These are phyloP conservation scores for Nannochloris sp. DNA, from an alignment of 139 green algal species.

Conservation along the genomic window DNA sequence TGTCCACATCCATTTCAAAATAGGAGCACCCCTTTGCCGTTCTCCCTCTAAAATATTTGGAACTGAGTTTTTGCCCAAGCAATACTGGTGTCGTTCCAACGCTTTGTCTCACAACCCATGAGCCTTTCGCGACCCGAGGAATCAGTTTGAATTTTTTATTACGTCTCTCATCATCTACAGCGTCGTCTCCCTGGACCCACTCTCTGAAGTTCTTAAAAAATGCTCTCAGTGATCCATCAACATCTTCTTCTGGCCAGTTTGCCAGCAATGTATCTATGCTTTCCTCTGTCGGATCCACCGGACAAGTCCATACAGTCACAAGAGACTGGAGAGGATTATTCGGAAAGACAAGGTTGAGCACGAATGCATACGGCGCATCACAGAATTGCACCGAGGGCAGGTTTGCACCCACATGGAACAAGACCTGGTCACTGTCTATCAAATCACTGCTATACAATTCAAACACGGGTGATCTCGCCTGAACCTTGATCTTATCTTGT, in stretches of 20 bases:
- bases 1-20: conserved; percentile 48
- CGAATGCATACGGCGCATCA: conserved; percentile 25
- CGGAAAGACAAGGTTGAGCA: conserved; percentile 25
- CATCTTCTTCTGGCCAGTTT: conserved; percentile 14
- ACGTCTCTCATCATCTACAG: conserved; percentile 22
- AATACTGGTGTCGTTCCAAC: conserved; percentile 50
- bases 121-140: conserved; percentile 18
- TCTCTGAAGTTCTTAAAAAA: conserved; percentile 28
- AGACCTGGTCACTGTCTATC: conserved; percentile 26
- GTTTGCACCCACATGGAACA: conserved; percentile 31
- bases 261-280: neutral
- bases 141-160: conserved; percentile 48
- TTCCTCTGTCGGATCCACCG: conserved; percentile 2
- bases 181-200: conserved; percentile 33
- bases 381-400: conserved; percentile 29
- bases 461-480: conserved; percentile 14
- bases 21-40: conserved; percentile 18
- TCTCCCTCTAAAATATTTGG: conserved; percentile 35
- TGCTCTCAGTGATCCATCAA: conserved; percentile 12
- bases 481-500: conserved; percentile 24
- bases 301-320: conserved; percentile 8
- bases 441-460: conserved; percentile 32
- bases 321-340: conserved; percentile 13
- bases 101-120: conserved; percentile 35
- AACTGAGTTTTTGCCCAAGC: conserved; percentile 46